Evolutionary conservation across 2,329 filamentous ascomycete genomes (phyloP), one percentile per base, ranked within the genome.

Genomic region (Curvularia lunata): DNA sequence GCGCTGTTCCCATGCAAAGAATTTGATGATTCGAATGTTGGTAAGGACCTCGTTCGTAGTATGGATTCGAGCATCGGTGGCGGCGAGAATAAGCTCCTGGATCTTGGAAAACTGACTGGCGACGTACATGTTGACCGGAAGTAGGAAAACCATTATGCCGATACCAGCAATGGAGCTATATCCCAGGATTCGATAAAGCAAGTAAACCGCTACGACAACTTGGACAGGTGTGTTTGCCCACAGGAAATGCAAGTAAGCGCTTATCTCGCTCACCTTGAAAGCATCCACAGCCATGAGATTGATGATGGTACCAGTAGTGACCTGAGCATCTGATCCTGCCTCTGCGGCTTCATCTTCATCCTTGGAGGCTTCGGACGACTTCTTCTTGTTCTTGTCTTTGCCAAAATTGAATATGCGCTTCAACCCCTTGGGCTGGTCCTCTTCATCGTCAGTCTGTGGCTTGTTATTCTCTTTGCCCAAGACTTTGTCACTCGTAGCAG

Each of bases 221-320:
- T 98, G 93, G 0, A 95, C 91, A 0, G 95, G 95, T 1, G 94
- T 93, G 60, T 90, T 88, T 0, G 93, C 94, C 82, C 94, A 90
- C n/a, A 99, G 82, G 77, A 96, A 99, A 78, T 99, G 95, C 30
- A 99, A 82, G 75, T 99, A 99, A 0, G 94, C 91, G 37, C 92
- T 95, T 58, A 97, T 89, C 74, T 99, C 95, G 61, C 91, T 91
- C 54, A 99, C 92, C 80, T 99, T 99, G 86, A 98, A 98, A 47
- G 94, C 97, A 81, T 99, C 96, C 40, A 99, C 96, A 10, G 95
- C 96, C 95, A 99, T 99, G 65, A 99, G 83, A 77, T 98, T 99
- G 81, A 99, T 99, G 71, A 99, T 97, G n/a, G 95, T 96, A 62
- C 96, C 95, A 49, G 96, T 84, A 60, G 95, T 97, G 38, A 92